Base-by-base conservation (phyloP, 345 rosid species). In the Brassica incana region DNA sequence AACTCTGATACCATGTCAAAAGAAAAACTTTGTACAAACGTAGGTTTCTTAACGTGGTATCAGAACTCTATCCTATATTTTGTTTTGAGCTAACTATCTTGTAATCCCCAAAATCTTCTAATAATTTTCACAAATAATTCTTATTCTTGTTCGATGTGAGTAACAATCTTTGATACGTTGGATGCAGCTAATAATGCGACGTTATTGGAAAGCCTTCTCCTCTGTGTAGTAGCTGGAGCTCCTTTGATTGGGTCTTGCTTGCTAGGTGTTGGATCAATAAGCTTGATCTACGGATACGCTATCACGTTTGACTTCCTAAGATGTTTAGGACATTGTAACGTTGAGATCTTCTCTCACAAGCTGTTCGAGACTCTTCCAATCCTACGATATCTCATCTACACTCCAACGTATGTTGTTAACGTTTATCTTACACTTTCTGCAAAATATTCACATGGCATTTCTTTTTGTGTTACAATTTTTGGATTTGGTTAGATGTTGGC, bases 281-380 rank as follows among this genome's bases (percentile, higher is more conserved):
- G 83, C 80, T 45, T 83, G 72, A 77, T 90, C 62, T 90, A 87
- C 79, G 88, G 86, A 60, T 90, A 96, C 77, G 72, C 89, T 71
- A 29, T 87, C 48, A 76, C 43, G 4, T 96, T 93, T 71, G 99
- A 96, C 87, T 89, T 81, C 78, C 72, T 91, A 20, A 90, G 94
- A 78, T 93, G 97, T 67, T 75, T 91, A 83, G 98, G 97, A 6
- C 97, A 96, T 72, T 88, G 85, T 74, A 96, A 96, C 82, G 89
- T 90, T 38, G 99, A 96, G 70, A 64, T 93, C 78, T 82, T 92
- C 76, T 87, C 98, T 5, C 77, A 90, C 69, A 81, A 79, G 73
- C 68, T 89, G 27, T 90, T 93, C 18, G 77, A 86, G 72, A 65
- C 27, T 27, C 76, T 92, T n/a, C 97, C 98, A 1, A 73, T 90